Evolutionary conservation across 108 stramenopile genomes (phyloP).

Genomic region (Nitzschia inconspicua): DNA sequence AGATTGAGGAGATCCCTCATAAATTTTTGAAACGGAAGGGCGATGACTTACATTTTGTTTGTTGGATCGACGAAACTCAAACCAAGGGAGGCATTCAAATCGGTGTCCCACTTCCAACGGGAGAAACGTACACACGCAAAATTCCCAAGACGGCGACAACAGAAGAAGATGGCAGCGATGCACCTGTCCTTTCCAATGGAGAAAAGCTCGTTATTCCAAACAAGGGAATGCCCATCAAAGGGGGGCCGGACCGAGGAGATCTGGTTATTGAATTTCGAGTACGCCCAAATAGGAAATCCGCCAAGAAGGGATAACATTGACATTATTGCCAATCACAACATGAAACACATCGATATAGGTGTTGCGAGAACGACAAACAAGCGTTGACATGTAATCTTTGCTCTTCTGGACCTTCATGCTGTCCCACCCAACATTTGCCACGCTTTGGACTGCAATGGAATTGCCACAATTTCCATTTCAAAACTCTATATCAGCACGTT

Average conservation of each 20-base stretch:
- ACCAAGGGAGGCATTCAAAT: conserved; percentile 40
- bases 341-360: too few species aligned
- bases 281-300: too few species aligned
- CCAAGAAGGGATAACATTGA: too few species aligned
- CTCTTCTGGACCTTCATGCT: too few species aligned
- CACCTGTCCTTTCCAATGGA: conserved; percentile 27
- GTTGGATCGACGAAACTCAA: conserved; percentile 38
- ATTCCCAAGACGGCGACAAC: not conserved
- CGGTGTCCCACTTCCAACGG: conserved; percentile 55
- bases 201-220: conserved; percentile 42
- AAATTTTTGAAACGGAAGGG: conserved; percentile 46
- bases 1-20: conserved; percentile 65
- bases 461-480: too few species aligned
- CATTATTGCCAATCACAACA: too few species aligned
- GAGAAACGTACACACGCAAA: conserved; percentile 39
- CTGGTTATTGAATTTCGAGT: conserved; percentile 59
- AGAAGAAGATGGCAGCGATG: not conserved
- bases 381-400: too few species aligned
- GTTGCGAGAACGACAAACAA: too few species aligned
- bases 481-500: too few species aligned
- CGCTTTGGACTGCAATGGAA: too few species aligned
- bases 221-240: conserved; percentile 73
- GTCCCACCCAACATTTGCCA: too few species aligned
- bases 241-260: conserved; percentile 54
- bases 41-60: conserved; percentile 48